These are phyloP conservation scores for Artemisia princeps DNA, from an alignment of 140 eudicot genomes.

Conservation along the genomic window DNA sequence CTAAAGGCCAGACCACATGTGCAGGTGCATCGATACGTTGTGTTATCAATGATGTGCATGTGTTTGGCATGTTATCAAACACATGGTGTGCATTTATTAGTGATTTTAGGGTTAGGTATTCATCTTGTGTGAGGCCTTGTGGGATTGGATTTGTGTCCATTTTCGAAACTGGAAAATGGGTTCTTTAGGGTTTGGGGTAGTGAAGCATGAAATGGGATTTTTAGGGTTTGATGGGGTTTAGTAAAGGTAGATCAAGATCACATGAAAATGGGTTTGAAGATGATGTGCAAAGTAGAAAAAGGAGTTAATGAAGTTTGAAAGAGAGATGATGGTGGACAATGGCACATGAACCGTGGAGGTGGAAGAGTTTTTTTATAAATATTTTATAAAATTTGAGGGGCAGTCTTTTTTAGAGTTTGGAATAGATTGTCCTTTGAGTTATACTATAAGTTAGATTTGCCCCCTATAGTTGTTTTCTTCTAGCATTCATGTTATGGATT, in stretches of 20 bases:
- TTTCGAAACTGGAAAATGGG: neutral
- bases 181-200: neutral
- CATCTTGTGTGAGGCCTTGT: constrained; percentile 57
- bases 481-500: neutral
- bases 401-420: constrained; percentile 15
- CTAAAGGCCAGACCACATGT: constrained; percentile 60
- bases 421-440: constrained; percentile 21
- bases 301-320: constrained; percentile 23
- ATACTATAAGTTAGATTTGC: neutral
- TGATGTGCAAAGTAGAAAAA: constrained; percentile 9
- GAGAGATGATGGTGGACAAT: constrained; percentile 31
- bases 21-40: constrained; percentile 89
- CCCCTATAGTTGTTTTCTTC: constrained; percentile 8
- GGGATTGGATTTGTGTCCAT: constrained; percentile 43
- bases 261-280: constrained; percentile 25
- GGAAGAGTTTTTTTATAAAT: constrained; percentile 22
- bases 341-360: constrained; percentile 40
- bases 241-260: constrained; percentile 10
- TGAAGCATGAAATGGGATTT: constrained; percentile 7
- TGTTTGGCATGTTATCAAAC: constrained; percentile 55
- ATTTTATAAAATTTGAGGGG: neutral
- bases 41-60: constrained; percentile 78
- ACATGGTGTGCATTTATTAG: constrained; percentile 59
- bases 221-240: neutral
- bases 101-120: constrained; percentile 46